Evolutionary conservation across 1,284 basidiomycete genomes (phyloP).

Genomic region (Cutaneotrichosporon sp.): DNA sequence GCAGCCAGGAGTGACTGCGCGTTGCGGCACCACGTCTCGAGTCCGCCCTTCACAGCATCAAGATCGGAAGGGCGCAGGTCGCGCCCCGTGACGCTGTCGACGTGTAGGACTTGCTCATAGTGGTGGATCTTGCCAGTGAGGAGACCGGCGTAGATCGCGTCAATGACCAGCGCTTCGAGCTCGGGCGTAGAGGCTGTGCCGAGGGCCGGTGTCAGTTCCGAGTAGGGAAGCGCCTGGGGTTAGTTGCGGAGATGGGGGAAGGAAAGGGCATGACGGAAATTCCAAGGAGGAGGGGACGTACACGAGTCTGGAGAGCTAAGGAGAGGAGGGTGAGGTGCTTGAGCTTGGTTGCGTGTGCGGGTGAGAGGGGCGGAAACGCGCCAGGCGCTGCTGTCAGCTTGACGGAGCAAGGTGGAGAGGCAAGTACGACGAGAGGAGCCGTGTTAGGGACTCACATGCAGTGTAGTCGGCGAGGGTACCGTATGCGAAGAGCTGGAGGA

Average conservation of each 20-base stretch:
- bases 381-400: constrained; percentile 59
- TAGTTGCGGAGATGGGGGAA: neutral
- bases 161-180: constrained; percentile 93
- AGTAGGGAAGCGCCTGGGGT: constrained; percentile 37
- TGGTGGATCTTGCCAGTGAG: constrained; percentile 89
- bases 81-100: constrained; percentile 86
- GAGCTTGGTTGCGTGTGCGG: constrained; percentile 75
- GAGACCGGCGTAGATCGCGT: constrained; percentile 85
- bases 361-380: constrained; percentile 65
- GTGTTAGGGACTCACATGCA: constrained; percentile 37
- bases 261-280: neutral
- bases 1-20: constrained; percentile 64
- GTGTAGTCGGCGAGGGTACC: constrained; percentile 79
- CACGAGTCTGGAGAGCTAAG: constrained; percentile 69
- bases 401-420: too few relatives aligned
- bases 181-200: constrained; percentile 73
- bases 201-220: constrained; percentile 52
- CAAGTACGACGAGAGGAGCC: too few relatives aligned
- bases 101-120: constrained; percentile 76
- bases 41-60: constrained; percentile 61
- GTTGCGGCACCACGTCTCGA: constrained; percentile 73
- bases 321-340: constrained; percentile 88
- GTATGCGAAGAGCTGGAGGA: constrained; percentile 85
- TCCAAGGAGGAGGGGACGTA: constrained; percentile 41
- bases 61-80: constrained; percentile 73